A percentile compares a stretch with the other conserved stretches of the same genome.
Conservation (phyloP, 768 basidiomycete genomes). For the Trametes elegans region DNA sequence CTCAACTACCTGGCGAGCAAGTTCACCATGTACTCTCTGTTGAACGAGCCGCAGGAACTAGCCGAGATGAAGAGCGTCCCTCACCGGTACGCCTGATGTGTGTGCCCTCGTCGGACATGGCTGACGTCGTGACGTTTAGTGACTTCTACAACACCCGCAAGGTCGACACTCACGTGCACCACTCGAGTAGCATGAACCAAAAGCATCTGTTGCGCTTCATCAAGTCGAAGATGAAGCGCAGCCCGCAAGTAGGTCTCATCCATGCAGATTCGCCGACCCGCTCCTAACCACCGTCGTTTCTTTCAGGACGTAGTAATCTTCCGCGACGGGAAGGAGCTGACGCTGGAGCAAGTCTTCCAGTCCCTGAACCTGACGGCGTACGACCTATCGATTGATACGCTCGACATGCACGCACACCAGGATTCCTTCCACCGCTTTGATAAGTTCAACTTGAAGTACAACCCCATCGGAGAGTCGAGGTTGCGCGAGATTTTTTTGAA, state of each 20-base stretch:
- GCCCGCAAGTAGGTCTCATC: constrained; percentile 57
- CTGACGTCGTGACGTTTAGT: constrained; percentile 39
- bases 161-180: constrained; percentile 98
- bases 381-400: constrained; percentile 96
- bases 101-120: background rate
- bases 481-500: constrained; percentile 97
- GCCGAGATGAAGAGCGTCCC: constrained; percentile 94
- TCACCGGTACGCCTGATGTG: constrained; percentile 56
- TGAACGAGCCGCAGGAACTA: constrained; percentile 93
- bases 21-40: constrained; percentile 87
- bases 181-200: constrained; percentile 99
- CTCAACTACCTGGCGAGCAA: constrained; percentile 91
- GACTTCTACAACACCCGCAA: constrained; percentile 99
- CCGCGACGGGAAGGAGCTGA: constrained; percentile 87
- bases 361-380: constrained; percentile 94
- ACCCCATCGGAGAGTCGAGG: constrained; percentile 93
- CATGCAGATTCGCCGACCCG: background rate
- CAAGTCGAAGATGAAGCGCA: constrained; percentile 96
- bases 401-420: constrained; percentile 99
- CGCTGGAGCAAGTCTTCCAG: constrained; percentile 92
- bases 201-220: constrained; percentile 98
- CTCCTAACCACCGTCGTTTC: background rate
- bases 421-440: constrained; percentile 99
- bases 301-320: constrained; percentile 90
- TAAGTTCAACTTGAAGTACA: constrained; percentile 97